Percentiles rank a stretch among this genome's conserved stretches.
These are phyloP conservation scores for Kazachstania africana DNA, from an alignment of 805 yeast genomes.

Conservation along the genomic window DNA sequence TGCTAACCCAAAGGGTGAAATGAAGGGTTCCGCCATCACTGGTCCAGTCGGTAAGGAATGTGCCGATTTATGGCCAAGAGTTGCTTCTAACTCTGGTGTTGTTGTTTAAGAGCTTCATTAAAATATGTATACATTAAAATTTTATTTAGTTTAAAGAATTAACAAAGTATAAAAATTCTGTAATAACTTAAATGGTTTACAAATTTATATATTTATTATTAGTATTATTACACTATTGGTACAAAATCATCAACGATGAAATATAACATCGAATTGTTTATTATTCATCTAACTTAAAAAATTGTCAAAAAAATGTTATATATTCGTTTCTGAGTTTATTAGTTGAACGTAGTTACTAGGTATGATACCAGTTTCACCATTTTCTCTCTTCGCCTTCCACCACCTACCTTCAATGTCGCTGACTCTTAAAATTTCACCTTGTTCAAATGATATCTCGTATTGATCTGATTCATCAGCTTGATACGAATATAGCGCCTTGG, in stretches of 20 bases:
- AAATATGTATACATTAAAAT: conserved; percentile 2
- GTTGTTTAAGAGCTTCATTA: conserved; percentile 71
- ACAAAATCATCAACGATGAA: too few species aligned
- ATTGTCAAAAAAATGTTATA: too few species aligned
- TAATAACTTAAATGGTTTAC: background rate
- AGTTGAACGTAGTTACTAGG: conserved; percentile 89
- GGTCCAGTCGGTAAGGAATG: conserved; percentile 99
- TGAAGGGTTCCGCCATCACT: conserved; percentile 99
- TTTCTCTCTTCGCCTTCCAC: conserved; percentile 92
- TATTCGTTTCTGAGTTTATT: conserved; percentile 26
- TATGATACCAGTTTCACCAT: conserved; percentile 91
- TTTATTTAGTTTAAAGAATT: conserved; percentile 2
- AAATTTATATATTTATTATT: background rate
- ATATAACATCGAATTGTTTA: too few species aligned
- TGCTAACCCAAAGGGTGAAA: conserved; percentile 99
- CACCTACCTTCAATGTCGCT: conserved; percentile 92
- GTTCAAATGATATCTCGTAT: conserved; percentile 80
- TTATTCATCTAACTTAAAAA: too few species aligned
- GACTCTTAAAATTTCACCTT: conserved; percentile 85
- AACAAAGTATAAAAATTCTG: too few species aligned
- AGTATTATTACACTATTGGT: too few species aligned
- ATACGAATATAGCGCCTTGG: conserved; percentile 77
- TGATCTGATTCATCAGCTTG: conserved; percentile 87
- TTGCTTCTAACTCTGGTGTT: conserved; percentile 99
- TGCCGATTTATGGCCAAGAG: conserved; percentile 99